Base-by-base conservation (phyloP, 345 rosid species). In the Eucalyptus rudis region DNA sequence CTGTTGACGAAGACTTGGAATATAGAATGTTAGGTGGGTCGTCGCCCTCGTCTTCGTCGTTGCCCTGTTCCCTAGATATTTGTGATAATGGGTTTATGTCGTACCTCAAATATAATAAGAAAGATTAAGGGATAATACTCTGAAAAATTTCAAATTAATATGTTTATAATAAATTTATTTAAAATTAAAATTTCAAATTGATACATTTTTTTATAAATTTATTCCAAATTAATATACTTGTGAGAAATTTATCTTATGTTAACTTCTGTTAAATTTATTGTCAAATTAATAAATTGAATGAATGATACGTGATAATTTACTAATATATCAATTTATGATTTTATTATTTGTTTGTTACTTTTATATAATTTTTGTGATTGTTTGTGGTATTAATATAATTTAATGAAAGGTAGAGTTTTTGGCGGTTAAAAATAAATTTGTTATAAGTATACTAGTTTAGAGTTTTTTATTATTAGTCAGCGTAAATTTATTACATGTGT, bases 241-340 rank as follows among this genome's bases (percentile, higher is more conserved):
- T 7, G 22, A 51, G 0, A 20, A 54, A 54, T 54, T 8, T 54
- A 8, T 2, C 1, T 7, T 54, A 20, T 22, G 1, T 54, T 54
- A 8, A 0, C 1, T 54, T 54, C 0, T 0, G 0, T 54, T 54
- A 22, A 54, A 54, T 54, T n/a, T 54, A 22, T 0, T 0, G 0
- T 22, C 1, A 56, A 56, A 56, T 56, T 56, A 20, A 3, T 56
- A 56, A 22, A 3, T 22, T n/a, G n/a, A n/a, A n/a, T 24, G 5
- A 24, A 24, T 56, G 0, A n/a, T n/a, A n/a, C n/a, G n/a, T n/a
- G n/a, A n/a, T n/a, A n/a, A n/a, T n/a, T n/a, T n/a, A n/a, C n/a
- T n/a, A n/a, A n/a, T n/a, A n/a, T n/a, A n/a, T n/a, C n/a, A n/a
- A 4, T 56, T 56, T 56, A 24, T 1, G 0, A 24, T 22, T 24